These are phyloP conservation scores for Phellinidium pouzarii DNA, from an alignment of 1,284 basidiomycete genomes.

Conservation along the genomic window DNA sequence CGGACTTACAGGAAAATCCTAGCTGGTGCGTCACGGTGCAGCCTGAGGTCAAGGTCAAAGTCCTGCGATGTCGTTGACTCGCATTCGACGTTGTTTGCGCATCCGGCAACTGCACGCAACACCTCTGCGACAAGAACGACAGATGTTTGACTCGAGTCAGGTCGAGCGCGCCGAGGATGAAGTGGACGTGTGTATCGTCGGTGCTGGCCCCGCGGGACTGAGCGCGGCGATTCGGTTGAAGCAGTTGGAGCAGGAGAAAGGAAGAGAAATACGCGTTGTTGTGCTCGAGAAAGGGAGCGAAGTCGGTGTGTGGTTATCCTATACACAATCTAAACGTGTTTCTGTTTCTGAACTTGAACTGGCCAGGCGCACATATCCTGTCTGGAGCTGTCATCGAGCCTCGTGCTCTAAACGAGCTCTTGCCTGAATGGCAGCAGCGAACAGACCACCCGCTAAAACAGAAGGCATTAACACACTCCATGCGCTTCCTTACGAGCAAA, in stretches of 20 bases:
- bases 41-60: not conserved
- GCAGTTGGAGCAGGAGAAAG: slow-evolving; percentile 81
- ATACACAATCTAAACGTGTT: too few relatives aligned
- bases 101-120: slow-evolving; percentile 27
- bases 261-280: slow-evolving; percentile 83
- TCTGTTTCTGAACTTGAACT: too few relatives aligned
- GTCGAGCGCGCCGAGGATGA: slow-evolving; percentile 81
- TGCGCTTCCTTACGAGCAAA: slow-evolving; percentile 82
- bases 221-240: slow-evolving; percentile 95
- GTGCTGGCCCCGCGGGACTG: slow-evolving; percentile 91
- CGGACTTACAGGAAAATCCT: not conserved
- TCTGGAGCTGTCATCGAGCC: slow-evolving; percentile 97
- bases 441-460: slow-evolving; percentile 66
- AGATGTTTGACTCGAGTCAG: slow-evolving; percentile 39
- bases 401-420: slow-evolving; percentile 83
- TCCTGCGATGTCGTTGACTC: slow-evolving; percentile 52
- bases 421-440: slow-evolving; percentile 77
- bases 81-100: slow-evolving; percentile 9
- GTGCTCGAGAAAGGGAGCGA: slow-evolving; percentile 94
- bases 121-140: slow-evolving; percentile 26
- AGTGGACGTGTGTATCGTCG: slow-evolving; percentile 96
- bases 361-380: slow-evolving; percentile 87
- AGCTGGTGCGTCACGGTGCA: not conserved
- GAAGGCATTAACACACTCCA: slow-evolving; percentile 72
- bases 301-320: slow-evolving; percentile 58